Base-by-base conservation (phyloP, 2,329 filamentous ascomycete genomes). In the Thielaviopsis musarum region DNA sequence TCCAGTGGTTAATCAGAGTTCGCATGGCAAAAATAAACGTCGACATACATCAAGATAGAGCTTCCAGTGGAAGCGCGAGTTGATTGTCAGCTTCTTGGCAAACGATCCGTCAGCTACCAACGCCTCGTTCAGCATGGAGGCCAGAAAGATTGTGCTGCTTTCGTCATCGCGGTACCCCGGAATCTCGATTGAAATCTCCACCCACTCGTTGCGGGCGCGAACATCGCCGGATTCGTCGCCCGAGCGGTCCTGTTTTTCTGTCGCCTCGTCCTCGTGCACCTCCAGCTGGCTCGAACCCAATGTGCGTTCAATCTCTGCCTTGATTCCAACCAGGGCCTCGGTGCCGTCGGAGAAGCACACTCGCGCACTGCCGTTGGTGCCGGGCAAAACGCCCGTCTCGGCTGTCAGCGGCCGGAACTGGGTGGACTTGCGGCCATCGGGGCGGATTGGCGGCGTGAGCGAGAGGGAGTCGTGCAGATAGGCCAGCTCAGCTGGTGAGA, bases 301-400 rank as follows among this genome's bases (percentile, higher is more conserved):
- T 54, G 85, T 89, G 74, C 81, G 84, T 70, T 95, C 90, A 3
- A 97, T 88, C 73, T 97, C 91, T 0, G 88, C 90, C 73, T 97
- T 98, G 62, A 96, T 85, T 53, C 93, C 93, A 5, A 96, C 93
- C 62, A 98, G 85, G 6, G 93, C 93, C 72, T 98, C 93, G 1
- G 90, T 95, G 56, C 93, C 93, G 70, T 98, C 93, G 3, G 90
- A 84, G 69, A 97, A 94, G 65, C 91, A 95, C 54, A 98, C 86
- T 38, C 94, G 83, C 62, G 93, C 91, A 71, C 88, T 94, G 62
- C 93, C 93, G 68, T 97, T 95, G 17, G 91, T 86, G 54, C 85
- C 84, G 0, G 93, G 91, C 0, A 98, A 79, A 60, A 97, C 88
- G 61, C 88, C 87, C 59, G 87, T 90, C 74, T 98, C 93, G 62